These are phyloP conservation scores for Stemphylium beticola DNA, from an alignment of 2,329 filamentous ascomycete genomes.

Conservation along the genomic window DNA sequence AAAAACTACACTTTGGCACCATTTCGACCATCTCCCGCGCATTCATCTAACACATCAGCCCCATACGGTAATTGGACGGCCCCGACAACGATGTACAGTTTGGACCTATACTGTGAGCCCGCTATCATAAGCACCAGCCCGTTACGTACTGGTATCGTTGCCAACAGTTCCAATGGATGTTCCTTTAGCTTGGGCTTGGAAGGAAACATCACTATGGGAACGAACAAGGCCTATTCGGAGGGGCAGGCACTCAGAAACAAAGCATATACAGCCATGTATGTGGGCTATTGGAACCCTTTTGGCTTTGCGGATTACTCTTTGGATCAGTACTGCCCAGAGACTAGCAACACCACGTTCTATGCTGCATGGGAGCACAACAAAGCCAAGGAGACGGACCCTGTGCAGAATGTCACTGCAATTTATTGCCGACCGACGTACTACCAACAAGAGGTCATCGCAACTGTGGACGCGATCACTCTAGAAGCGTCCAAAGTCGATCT, in stretches of 20 bases:
- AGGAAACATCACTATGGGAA: constrained; percentile 21
- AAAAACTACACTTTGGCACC: constrained; percentile 53
- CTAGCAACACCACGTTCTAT: constrained; percentile 42
- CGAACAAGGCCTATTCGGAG: neutral
- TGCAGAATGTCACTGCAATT: constrained; percentile 25
- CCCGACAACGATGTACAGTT: constrained; percentile 38
- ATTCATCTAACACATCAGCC: neutral
- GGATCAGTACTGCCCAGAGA: constrained; percentile 39
- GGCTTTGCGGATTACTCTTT: constrained; percentile 42
- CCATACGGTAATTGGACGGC: constrained; percentile 30
- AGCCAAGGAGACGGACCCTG: constrained; percentile 13
- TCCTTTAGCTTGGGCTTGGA: neutral
- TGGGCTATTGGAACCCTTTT: constrained; percentile 51
- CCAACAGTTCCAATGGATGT: neutral
- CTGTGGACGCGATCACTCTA: constrained; percentile 33
- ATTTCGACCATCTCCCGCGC: constrained; percentile 42
- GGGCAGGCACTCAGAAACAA: neutral
- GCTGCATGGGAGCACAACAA: constrained; percentile 15
- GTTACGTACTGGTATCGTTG: neutral
- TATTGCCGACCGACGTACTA: constrained; percentile 50
- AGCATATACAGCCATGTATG: constrained; percentile 48
- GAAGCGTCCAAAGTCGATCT: constrained; percentile 18
- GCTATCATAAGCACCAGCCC: neutral
- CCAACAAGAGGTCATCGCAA: constrained; percentile 53
- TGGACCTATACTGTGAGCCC: constrained; percentile 45